Percentiles rank a stretch among this genome's conserved stretches.
These are phyloP conservation scores for Marvania coccoides DNA, from an alignment of 139 green algal species.

Conservation along the genomic window DNA sequence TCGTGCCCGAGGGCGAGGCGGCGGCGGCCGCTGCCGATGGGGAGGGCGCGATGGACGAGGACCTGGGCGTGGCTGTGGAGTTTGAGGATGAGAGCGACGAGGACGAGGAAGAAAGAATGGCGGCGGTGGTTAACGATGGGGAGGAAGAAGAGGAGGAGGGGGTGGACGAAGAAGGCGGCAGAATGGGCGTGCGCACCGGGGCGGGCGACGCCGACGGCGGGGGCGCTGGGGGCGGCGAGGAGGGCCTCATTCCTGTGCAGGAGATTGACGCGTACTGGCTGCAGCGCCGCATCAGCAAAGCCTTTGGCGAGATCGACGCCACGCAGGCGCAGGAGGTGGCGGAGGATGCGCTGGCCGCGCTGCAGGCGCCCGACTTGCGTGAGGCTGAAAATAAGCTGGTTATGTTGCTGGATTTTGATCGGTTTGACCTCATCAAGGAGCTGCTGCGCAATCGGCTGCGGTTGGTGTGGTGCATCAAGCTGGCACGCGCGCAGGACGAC, in stretches of 20 bases:
- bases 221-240: background rate
- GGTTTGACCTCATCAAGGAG: slow-evolving; percentile 96
- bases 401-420: slow-evolving; percentile 83
- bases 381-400: slow-evolving; percentile 90
- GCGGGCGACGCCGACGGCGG: slow-evolving; percentile 23
- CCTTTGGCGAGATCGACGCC: slow-evolving; percentile 64
- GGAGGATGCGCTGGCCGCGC: slow-evolving; percentile 56
- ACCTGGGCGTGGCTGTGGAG: slow-evolving; percentile 91
- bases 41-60: slow-evolving; percentile 67
- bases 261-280: slow-evolving; percentile 99
- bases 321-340: slow-evolving; percentile 60
- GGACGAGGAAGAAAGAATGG: slow-evolving; percentile 51
- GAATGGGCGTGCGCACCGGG: slow-evolving; percentile 15
- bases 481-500: slow-evolving; percentile 72
- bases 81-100: slow-evolving; percentile 83
- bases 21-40: background rate
- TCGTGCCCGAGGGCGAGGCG: slow-evolving; percentile 35
- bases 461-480: slow-evolving; percentile 93
- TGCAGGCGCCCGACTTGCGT: slow-evolving; percentile 29
- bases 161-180: slow-evolving; percentile 23
- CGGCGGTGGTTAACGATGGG: slow-evolving; percentile 34
- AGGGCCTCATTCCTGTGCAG: slow-evolving; percentile 21
- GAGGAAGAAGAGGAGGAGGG: slow-evolving; percentile 39
- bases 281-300: slow-evolving; percentile 77
- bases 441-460: slow-evolving; percentile 80